Evolutionary conservation across 2,329 filamentous ascomycete species (phyloP), one percentile per base, ranked within the genome.

Genomic region (Epicoccum sorghinum): DNA sequence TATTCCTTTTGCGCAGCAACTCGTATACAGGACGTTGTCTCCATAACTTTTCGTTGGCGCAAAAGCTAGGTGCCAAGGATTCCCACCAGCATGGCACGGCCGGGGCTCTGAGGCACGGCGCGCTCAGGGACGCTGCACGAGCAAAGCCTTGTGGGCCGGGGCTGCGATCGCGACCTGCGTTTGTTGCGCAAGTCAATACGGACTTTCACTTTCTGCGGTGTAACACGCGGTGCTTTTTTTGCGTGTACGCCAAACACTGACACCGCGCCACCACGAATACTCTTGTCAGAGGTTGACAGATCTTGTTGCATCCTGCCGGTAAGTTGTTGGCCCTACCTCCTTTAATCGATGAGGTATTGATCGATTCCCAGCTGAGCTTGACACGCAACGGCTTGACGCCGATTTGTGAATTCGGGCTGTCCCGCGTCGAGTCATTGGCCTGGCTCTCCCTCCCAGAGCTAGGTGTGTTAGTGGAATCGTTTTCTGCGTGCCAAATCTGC

Each of bases 71-170:
- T 23, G 32, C 12, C 18, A n/a, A 41, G 33, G 47, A 38, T 51
- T 39, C 13, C 24, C 29, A 13, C 42, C 37, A 50, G 42, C 37
- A 51, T 51, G 53, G 42, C 53, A 56, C 52, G 52, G 46, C 29
- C 36, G 30, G 46, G 25, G 4, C 18, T 18, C 18, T 38, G 39
- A 43, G 30, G 43, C 33, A 38, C 45, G 13, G 45, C 44, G 35
- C 33, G 41, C 44, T 42, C 43, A 53, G 50, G 50, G 43, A 47
- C 44, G 43, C 46, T 32, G 52, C 52, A 42, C 36, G 47, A 50
- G 42, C 47, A 29, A 39, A 47, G 33, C 23, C 33, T 18, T 39
- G 51, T 45, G 45, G 40, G 51, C 45, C 30, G 40, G 14, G 24
- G 50, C 24, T 29, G 45, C 36, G 25, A 22, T n/a, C 35, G 24